Percentiles rank a stretch among this genome's conserved stretches.
Conservation (phyloP, 495 filamentous ascomycete species). For the Recurvomyces mirabilis region DNA sequence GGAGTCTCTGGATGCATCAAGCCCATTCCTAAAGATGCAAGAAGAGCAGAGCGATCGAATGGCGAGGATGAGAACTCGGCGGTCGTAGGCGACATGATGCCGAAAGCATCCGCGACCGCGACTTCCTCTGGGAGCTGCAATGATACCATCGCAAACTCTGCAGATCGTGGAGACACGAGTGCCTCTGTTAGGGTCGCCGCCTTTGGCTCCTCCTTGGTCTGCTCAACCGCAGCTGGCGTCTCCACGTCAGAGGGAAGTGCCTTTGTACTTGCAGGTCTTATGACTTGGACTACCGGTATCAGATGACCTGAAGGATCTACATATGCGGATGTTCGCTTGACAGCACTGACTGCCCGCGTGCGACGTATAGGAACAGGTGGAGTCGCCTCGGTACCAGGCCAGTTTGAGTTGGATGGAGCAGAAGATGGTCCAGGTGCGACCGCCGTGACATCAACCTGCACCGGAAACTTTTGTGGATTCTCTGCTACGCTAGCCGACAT, state of each 20-base stretch:
- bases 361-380: slow-evolving; percentile 4
- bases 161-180: slow-evolving; percentile 11
- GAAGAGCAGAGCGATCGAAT: slow-evolving; percentile 19
- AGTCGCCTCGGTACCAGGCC: slow-evolving; percentile 1
- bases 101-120: slow-evolving; percentile 22
- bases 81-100: slow-evolving; percentile 26
- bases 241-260: not conserved
- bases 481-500: slow-evolving; percentile 5
- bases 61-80: slow-evolving; percentile 22
- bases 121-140: slow-evolving; percentile 16
- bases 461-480: not conserved
- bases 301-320: slow-evolving; percentile 21
- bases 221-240: not conserved
- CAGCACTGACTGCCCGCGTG: slow-evolving; percentile 10
- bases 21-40: slow-evolving; percentile 19
- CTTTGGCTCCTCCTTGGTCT: slow-evolving; percentile 1
- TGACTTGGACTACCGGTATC: slow-evolving; percentile 15
- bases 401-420: slow-evolving; percentile 20
- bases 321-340: slow-evolving; percentile 18
- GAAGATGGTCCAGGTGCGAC: slow-evolving; percentile 21
- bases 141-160: slow-evolving; percentile 29
- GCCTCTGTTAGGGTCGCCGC: slow-evolving; percentile 13
- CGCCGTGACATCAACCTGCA: not conserved
- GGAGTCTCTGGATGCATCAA: slow-evolving; percentile 11
- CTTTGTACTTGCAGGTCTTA: slow-evolving; percentile 3